Evolutionary conservation across 148 eudicot species (phyloP), one percentile per base, ranked within the genome.

Genomic region (Tetragonia tetragonoides): DNA sequence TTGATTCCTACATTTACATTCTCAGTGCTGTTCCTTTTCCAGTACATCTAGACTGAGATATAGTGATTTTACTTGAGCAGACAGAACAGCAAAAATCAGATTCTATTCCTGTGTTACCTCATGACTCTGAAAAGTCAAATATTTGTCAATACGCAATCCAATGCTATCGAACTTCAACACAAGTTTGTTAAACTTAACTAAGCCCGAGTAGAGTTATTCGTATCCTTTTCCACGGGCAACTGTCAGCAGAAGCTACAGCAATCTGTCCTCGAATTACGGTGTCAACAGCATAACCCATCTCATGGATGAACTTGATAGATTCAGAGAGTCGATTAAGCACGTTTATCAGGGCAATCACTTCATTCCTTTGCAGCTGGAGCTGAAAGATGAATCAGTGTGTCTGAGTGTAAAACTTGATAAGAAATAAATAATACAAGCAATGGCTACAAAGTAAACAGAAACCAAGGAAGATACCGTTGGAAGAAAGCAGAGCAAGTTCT

Each of bases 361-460:
- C 83, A n/a, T 81, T 81, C 51, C 83, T 68, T 54, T 76, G 83
- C 46, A 81, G 75, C 54, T 62, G 76, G 66, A 81, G 51, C 79
- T 76, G 80, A 9, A 59, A 46, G 34, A 49, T 2, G 38, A 66
- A 14, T 1, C 9, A 34, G 10, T 66, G 5, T 11, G 57, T 17
- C 23, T 40, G 23, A 39, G 47, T 16, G 7, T 12, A 37, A 18
- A 40, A 17, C 47, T 6, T 38, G 10, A 18, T 6, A 1, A 66
- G 10, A 14, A 6, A 15, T 16, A 16, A 15, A 39, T 1, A 1
- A 16, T 10, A 66, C 21, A 7, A 66, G 8, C 14, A 66, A 9
- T 2, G 10, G 49, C 49, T 10, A 5, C 10, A 10, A 46, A 10
- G 10, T 46, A 46, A 10, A 1, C 68, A 4, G 20, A 65, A 54